These are phyloP conservation scores for Xerocomus brunneocitrinus DNA, from an alignment of 768 basidiomycete genomes.

Conservation along the genomic window DNA sequence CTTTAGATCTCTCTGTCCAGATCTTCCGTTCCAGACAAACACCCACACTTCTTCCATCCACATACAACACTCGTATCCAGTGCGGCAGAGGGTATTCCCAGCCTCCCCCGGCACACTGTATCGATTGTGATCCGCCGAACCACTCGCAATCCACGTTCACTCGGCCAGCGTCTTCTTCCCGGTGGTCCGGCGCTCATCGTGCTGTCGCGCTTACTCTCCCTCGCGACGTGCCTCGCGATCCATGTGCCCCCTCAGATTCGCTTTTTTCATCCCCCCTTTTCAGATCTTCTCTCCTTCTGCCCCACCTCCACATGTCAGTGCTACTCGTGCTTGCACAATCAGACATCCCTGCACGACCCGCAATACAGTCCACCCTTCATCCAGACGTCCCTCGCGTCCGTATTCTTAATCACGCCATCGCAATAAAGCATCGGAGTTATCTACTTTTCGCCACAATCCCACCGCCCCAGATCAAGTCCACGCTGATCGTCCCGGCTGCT, in stretches of 20 bases:
- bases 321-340: background rate
- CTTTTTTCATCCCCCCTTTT: conserved; percentile 10
- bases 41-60: background rate
- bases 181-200: conserved; percentile 7
- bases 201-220: conserved; percentile 2
- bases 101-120: background rate
- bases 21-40: conserved; percentile 13
- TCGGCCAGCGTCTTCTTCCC: conserved; percentile 3
- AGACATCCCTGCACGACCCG: background rate
- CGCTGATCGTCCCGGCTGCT: conserved; percentile 23
- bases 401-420: conserved; percentile 11
- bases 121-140: conserved; percentile 23
- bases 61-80: background rate
- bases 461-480: conserved; percentile 20
- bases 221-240: conserved; percentile 17
- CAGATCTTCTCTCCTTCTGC: conserved; percentile 26
- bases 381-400: background rate
- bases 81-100: conserved; percentile 21
- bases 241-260: conserved; percentile 30
- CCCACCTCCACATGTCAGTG: conserved; percentile 3
- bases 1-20: conserved; percentile 12
- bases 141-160: conserved; percentile 9
- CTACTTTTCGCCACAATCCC: conserved; percentile 15
- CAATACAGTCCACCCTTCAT: background rate
- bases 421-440: conserved; percentile 17